phyloP scores from a whole-genome alignment of 495 filamentous ascomycete genomes.

The Xylaria palmicola region DNA sequence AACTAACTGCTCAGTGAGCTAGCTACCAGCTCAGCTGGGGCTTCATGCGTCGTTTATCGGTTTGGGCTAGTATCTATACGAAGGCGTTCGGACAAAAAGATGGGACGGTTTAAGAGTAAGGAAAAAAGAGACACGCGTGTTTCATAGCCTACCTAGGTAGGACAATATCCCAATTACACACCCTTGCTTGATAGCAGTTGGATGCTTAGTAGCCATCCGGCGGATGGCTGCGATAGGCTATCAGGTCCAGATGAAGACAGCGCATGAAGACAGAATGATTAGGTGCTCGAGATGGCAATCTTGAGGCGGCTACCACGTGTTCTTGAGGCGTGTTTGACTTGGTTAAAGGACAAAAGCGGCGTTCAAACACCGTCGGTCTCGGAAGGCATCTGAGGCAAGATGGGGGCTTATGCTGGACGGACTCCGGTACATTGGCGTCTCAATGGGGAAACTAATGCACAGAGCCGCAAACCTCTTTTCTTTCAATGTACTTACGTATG shows the following conservation, averaged over 20 bases:
- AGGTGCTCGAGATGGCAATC: neutral
- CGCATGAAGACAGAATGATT: neutral
- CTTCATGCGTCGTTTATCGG: neutral
- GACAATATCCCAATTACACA: neutral
- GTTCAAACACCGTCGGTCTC: constrained; percentile 4
- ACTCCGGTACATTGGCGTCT: constrained; percentile 4
- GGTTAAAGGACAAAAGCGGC: neutral
- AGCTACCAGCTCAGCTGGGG: neutral
- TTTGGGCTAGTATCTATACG: neutral
- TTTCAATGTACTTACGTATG: too few relatives aligned
- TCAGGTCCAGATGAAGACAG: too few relatives aligned
- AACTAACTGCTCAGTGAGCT: neutral
- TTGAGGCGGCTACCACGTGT: neutral
- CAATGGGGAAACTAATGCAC: neutral
- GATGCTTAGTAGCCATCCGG: too few relatives aligned
- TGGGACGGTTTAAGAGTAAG: neutral
- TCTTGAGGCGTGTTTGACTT: neutral
- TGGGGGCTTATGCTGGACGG: constrained; percentile 5
- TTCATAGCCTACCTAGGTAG: neutral
- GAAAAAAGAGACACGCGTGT: neutral
- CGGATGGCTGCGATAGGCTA: too few relatives aligned
- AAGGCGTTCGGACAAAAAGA: neutral
- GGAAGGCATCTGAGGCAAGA: neutral
- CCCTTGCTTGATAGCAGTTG: too few relatives aligned
- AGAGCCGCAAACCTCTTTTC: constrained; percentile 4